These are phyloP conservation scores for Myriosclerotinia curreyana DNA, from an alignment of 2,329 filamentous ascomycete species.

Conservation along the genomic window DNA sequence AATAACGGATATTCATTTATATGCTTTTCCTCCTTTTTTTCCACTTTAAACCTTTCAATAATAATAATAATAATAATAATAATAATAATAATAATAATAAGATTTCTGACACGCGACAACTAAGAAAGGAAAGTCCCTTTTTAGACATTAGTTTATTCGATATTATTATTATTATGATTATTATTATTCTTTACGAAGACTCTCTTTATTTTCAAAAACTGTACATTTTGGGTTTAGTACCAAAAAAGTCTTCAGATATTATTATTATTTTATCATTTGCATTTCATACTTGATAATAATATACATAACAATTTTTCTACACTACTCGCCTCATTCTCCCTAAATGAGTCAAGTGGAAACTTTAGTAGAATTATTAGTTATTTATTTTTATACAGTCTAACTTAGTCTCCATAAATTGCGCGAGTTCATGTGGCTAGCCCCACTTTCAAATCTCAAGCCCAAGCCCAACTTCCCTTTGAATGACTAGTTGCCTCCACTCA, in stretches of 20 bases:
- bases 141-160: background rate
- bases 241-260: no score
- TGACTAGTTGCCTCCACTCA: conserved; percentile 20
- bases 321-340: conserved; percentile 13
- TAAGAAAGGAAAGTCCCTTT: conserved; percentile 15
- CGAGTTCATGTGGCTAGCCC: conserved; percentile 17
- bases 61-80: no score
- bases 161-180: background rate
- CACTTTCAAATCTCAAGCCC: conserved; percentile 18
- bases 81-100: no score
- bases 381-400: conserved; percentile 7
- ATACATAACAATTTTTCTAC: background rate
- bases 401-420: background rate
- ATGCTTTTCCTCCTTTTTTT: conserved; percentile 16
- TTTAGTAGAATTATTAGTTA: background rate
- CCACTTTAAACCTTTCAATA: conserved; percentile 16
- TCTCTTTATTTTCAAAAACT: no score
- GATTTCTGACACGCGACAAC: conserved; percentile 21
- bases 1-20: conserved; percentile 17
- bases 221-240: no score
- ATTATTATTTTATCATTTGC: conserved; percentile 1
- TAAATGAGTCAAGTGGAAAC: conserved; percentile 3
- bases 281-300: background rate
- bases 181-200: background rate
- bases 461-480: conserved; percentile 12